Evolutionary conservation across 2,329 filamentous ascomycete species (phyloP).

Genomic region (Eutypa lata): DNA sequence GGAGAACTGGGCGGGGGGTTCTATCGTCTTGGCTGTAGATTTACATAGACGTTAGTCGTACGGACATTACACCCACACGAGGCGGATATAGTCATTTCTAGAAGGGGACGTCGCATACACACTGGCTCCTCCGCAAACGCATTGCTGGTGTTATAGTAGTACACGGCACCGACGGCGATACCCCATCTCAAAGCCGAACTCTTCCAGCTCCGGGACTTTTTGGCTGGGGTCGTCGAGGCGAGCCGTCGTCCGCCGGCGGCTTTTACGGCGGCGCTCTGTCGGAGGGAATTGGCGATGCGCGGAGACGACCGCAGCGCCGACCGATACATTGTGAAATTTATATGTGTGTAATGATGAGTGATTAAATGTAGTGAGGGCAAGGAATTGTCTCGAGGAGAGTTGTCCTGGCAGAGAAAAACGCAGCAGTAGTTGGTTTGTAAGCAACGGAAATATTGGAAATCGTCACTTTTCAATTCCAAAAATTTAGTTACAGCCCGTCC

Average conservation of each 20-base stretch:
- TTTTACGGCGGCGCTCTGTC: slow-evolving; percentile 31
- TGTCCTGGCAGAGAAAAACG: neutral
- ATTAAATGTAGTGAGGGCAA: neutral
- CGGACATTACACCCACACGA: neutral
- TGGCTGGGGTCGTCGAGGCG: slow-evolving; percentile 53
- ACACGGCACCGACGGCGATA: slow-evolving; percentile 71
- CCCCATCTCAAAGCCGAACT: slow-evolving; percentile 70
- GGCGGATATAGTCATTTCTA: too few relatives aligned
- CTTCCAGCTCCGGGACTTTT: slow-evolving; percentile 79
- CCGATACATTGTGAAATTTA: slow-evolving; percentile 46
- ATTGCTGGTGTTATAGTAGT: slow-evolving; percentile 90
- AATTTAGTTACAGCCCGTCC: too few relatives aligned
- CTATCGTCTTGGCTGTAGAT: slow-evolving; percentile 26
- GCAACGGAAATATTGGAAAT: neutral
- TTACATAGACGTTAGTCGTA: neutral
- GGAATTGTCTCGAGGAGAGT: neutral
- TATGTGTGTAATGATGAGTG: slow-evolving; percentile 1
- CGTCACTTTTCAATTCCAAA: neutral
- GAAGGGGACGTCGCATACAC: too few relatives aligned
- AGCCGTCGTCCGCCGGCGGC: slow-evolving; percentile 42
- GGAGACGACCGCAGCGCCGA: slow-evolving; percentile 47
- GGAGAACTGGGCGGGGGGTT: slow-evolving; percentile 50
- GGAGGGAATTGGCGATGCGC: slow-evolving; percentile 40
- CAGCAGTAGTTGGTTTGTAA: slow-evolving; percentile 2
- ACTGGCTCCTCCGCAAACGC: slow-evolving; percentile 80